Evolutionary conservation across 495 filamentous ascomycete genomes (phyloP), one percentile per base, ranked within the genome.

Genomic region (Talaromyces nanjingensis): DNA sequence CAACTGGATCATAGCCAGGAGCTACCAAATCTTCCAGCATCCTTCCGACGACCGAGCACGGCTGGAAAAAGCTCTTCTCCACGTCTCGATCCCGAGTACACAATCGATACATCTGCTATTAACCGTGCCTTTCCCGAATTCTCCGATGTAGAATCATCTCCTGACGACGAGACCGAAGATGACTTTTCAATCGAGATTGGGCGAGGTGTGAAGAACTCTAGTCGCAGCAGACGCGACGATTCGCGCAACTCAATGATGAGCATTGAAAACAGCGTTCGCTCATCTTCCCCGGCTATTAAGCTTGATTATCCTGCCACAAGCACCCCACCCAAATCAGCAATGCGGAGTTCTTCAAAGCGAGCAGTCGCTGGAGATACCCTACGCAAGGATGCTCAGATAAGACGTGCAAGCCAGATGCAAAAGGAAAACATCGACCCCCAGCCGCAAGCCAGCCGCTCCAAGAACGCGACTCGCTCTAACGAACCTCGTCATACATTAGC

Each of bases 101-200:
- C 72, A 34, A 79, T 88, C 68, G 84, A 88, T 74, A 88, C 85
- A 6, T 89, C 86, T 8, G 85, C 80, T 39, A 76, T 89, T 53
- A 83, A 82, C 24, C 82, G 80, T 67, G 78, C 82, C 59, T 88
- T 89, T 72, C 87, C 87, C 24, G 81, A 88, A 66, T 88, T 83
- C 63, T 80, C 80, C 7, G 74, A 78, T 63, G 66, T 77, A 7
- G 71, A 73, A 33, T 73, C 76, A 3, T 79, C 78, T 1, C 74
- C 77, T 55, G 77, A 77, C 47, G 77, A 73, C 31, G 68, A 71
- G 25, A 63, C 68, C 45, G 69, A 75, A 29, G 68, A 74, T 12
- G 71, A 72, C 58, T 64, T 77, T 56, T 81, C 78, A 0, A 72
- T 84, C 54, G 80, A 83, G 63, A 58, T 79, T 22, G 79, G 80